phyloP scores from a whole-genome alignment of 2,329 filamentous ascomycete species.

The Trichoderma sp. region DNA sequence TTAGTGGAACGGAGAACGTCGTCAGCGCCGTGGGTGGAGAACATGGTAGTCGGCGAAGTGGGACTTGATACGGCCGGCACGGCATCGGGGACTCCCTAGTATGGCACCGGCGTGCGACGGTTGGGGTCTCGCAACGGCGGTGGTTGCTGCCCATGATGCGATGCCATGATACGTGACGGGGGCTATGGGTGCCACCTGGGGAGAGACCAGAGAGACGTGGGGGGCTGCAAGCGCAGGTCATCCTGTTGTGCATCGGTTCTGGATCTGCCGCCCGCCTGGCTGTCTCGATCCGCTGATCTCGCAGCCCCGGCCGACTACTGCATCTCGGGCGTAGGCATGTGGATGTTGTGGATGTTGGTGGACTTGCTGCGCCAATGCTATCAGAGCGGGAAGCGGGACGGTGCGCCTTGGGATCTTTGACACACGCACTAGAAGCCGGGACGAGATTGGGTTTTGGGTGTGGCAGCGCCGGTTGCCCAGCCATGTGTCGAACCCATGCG shows the following conservation, averaged over 20 bases:
- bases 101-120: conserved; percentile 15
- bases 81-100: conserved; percentile 6
- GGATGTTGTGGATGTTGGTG: conserved; percentile 23
- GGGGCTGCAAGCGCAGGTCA: conserved; percentile 12
- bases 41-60: conserved; percentile 24
- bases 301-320: conserved; percentile 19
- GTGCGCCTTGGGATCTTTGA: conserved; percentile 14
- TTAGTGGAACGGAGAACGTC: conserved; percentile 20
- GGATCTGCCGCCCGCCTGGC: conserved; percentile 12
- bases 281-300: conserved; percentile 18
- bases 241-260: conserved; percentile 14
- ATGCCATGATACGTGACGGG: conserved; percentile 3
- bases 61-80: conserved; percentile 25
- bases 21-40: conserved; percentile 23
- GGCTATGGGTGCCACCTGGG: conserved; percentile 21
- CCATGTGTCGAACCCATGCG: conserved; percentile 3
- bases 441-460: conserved; percentile 15
- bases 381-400: conserved; percentile 16
- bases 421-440: conserved; percentile 18
- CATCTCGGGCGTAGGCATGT: conserved; percentile 19
- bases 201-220: conserved; percentile 14
- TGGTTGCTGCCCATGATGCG: conserved; percentile 10
- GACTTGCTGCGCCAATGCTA: conserved; percentile 23
- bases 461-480: conserved; percentile 10
- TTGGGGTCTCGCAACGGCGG: conserved; percentile 3